These are phyloP conservation scores for Hyphodiscus hymeniophilus DNA, from an alignment of 495 filamentous ascomycete species.

Conservation along the genomic window DNA sequence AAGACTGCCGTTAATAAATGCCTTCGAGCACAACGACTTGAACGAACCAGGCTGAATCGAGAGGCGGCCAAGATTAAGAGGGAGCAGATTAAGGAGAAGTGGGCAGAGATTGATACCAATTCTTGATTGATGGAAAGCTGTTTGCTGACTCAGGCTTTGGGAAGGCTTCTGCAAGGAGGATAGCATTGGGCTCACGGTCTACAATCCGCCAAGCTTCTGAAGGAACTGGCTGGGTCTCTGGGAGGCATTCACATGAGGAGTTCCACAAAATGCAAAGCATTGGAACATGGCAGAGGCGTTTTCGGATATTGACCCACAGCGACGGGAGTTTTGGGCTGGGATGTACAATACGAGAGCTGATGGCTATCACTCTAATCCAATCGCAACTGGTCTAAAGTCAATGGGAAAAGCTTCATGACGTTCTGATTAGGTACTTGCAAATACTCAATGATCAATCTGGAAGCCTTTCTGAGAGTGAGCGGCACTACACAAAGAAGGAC, in stretches of 20 bases:
- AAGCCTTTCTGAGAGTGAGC: background rate
- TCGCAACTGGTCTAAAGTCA: background rate
- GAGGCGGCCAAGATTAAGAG: conserved; percentile 60
- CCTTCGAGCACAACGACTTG: conserved; percentile 66
- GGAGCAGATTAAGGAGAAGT: conserved; percentile 58
- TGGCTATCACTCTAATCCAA: conserved; percentile 4
- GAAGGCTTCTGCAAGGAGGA: too few species aligned
- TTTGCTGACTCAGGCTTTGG: too few species aligned
- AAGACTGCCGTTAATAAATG: conserved; percentile 79
- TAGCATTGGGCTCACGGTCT: too few species aligned
- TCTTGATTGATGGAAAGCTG: too few species aligned
- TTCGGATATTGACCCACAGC: background rate
- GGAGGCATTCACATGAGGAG: background rate
- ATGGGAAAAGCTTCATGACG: background rate
- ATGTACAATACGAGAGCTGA: background rate
- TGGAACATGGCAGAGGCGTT: background rate
- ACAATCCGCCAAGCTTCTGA: too few species aligned
- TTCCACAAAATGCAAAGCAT: background rate
- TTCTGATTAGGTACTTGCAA: background rate
- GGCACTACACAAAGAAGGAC: too few species aligned
- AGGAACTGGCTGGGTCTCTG: too few species aligned
- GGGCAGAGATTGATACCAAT: conserved; percentile 78
- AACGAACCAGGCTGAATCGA: conserved; percentile 69
- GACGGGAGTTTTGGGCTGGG: conserved; percentile 1
- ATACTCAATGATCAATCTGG: background rate